phyloP scores from a whole-genome alignment of 208 protist species.

The Trypanosoma vivax region DNA sequence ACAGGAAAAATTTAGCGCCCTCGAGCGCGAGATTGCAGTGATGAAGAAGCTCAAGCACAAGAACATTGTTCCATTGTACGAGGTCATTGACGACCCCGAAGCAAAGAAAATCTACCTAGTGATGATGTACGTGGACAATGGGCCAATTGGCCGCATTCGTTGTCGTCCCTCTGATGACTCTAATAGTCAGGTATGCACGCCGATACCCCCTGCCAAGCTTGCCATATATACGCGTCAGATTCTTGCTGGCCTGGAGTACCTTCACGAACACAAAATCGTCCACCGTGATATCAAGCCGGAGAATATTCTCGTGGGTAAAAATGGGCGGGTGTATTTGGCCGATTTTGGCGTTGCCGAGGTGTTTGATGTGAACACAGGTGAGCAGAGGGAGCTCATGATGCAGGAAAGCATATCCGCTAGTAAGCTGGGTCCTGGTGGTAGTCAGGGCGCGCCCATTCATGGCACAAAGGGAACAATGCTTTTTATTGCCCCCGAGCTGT shows the following conservation, averaged over 20 bases:
- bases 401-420: constrained; percentile 37
- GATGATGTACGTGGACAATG: constrained; percentile 87
- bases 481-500: constrained; percentile 28
- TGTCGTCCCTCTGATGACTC: constrained; percentile 9
- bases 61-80: constrained; percentile 92
- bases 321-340: constrained; percentile 23
- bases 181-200: constrained; percentile 27
- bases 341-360: constrained; percentile 59
- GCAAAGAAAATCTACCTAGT: constrained; percentile 88
- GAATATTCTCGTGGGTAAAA: constrained; percentile 40
- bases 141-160: constrained; percentile 39
- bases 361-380: constrained; percentile 36
- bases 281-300: constrained; percentile 69
- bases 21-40: constrained; percentile 89
- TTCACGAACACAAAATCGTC: constrained; percentile 39
- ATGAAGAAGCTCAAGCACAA: constrained; percentile 94
- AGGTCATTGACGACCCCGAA: constrained; percentile 94
- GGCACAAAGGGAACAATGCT: constrained; percentile 24
- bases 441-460: constrained; percentile 7
- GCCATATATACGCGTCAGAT: constrained; percentile 36
- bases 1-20: constrained; percentile 28
- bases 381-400: constrained; percentile 39
- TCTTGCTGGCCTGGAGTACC: constrained; percentile 27
- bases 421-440: background rate
- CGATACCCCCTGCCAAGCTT: constrained; percentile 30